Base-by-base conservation (phyloP, 2,329 filamentous ascomycete species). In the Coleophoma eucalyptorum region DNA sequence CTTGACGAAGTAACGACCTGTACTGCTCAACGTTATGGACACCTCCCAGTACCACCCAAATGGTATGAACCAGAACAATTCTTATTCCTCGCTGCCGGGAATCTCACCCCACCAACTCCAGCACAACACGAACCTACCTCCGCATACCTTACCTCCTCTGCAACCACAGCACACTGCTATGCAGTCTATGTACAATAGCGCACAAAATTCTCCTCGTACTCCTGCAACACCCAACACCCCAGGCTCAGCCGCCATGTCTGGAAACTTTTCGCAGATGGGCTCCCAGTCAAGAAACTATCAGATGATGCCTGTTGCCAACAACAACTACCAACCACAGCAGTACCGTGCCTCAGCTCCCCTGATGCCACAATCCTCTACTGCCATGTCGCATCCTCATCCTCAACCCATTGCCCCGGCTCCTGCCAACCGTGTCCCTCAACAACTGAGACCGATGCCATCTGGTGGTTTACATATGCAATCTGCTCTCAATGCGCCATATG, bases 351-450 rank as follows among this genome's bases (percentile, higher is more conserved):
- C 80, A 6, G 74, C 74, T 45, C 72, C 73, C 46, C 85, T 88
- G 78, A 78, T 89, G 72, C 79, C 84, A 43, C 83, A 87, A 67
- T 72, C 84, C 20, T 83, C 84, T 11, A 79, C 80, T 44, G 77
- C 86, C 42, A 78, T 84, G 60, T 82, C 83, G 49, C 87, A 90
- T 66, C 86, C 86, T 43, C 87, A 90, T 69, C 83, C 86, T 33
- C 89, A 90, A 64, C 87, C 87, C 41, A 87, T 87, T 15, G 87
- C 87, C 40, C 86, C 87, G 40, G 73, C 71, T 45, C 72, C 68
- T 53, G 73, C 75, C 38, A 44, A 26, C 16, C 77, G 80, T 35
- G 73, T 73, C 18, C 81, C 82, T 53, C 81, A 81, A 16, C 76
- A 61, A 16, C 46, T 87, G 59, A 82, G 85, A 48, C 84, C 85